Percentiles rank a stretch among this genome's conserved stretches.
Conservation (phyloP, 148 eudicot species). For the Vaccinium myrtillus region DNA sequence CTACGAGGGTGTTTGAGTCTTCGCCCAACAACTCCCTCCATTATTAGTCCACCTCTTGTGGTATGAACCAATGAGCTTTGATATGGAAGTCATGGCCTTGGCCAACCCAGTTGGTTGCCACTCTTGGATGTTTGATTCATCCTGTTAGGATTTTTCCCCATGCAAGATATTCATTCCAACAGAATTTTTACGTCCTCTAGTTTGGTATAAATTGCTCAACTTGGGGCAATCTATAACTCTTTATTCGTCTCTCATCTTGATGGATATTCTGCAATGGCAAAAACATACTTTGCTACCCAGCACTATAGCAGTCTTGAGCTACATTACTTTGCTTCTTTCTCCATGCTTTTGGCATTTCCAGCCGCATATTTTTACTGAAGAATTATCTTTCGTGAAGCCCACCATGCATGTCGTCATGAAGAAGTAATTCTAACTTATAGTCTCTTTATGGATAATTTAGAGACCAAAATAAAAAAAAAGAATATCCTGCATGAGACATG, state of each 20-base stretch:
- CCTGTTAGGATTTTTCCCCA: background rate
- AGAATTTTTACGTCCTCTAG: background rate
- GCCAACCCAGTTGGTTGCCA: background rate
- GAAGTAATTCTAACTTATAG: background rate
- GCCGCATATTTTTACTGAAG: background rate
- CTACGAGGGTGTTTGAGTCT: background rate
- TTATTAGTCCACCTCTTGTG: background rate
- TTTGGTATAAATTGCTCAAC: background rate
- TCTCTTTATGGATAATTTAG: background rate
- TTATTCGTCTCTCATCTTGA: background rate
- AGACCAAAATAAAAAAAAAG: too few species aligned
- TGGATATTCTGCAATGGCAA: background rate
- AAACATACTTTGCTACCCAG: background rate
- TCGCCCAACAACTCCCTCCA: background rate
- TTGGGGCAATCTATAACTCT: background rate
- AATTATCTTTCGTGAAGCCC: background rate
- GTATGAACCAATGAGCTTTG: background rate
- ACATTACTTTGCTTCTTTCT: background rate
- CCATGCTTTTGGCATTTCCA: background rate
- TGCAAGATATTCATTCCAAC: background rate
- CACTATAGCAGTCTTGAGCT: background rate
- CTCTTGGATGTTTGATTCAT: background rate
- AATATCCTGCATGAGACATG: background rate
- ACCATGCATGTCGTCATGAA: background rate
- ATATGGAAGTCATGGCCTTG: background rate